Percentiles rank a stretch among this genome's conserved stretches.
Conservation (phyloP, 2,329 filamentous ascomycete species). For the Aurifilum marmelostoma region DNA sequence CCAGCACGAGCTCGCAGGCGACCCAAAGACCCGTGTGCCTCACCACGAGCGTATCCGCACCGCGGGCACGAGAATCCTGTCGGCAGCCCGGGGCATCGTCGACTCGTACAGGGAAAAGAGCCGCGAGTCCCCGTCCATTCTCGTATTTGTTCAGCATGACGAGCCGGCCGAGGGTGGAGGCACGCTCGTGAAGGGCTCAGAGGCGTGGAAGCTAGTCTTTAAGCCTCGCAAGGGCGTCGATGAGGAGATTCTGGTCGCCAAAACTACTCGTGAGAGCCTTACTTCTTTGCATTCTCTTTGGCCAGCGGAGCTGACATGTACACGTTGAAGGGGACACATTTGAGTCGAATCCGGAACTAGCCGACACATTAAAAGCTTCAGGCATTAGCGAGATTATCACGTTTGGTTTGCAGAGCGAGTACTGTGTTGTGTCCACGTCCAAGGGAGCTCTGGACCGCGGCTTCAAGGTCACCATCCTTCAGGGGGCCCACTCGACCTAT, state of each 20-base stretch:
- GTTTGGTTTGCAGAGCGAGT: slow-evolving; percentile 41
- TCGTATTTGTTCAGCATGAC: slow-evolving; percentile 40
- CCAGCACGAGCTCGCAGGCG: slow-evolving; percentile 37
- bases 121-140: slow-evolving; percentile 20
- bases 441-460: slow-evolving; percentile 36
- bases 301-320: neutral
- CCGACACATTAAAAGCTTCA: slow-evolving; percentile 30
- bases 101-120: slow-evolving; percentile 14
- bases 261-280: slow-evolving; percentile 35
- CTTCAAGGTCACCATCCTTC: slow-evolving; percentile 37
- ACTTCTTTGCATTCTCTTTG: no score
- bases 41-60: slow-evolving; percentile 33
- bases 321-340: slow-evolving; percentile 35
- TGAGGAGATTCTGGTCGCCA: slow-evolving; percentile 35
- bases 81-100: slow-evolving; percentile 30
- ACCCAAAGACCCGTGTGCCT: slow-evolving; percentile 35
- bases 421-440: slow-evolving; percentile 37
- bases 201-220: slow-evolving; percentile 38
- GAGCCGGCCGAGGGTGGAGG: slow-evolving; percentile 33
- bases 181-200: slow-evolving; percentile 33
- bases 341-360: slow-evolving; percentile 38
- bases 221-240: slow-evolving; percentile 30
- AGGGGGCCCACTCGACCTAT: slow-evolving; percentile 41
- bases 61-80: slow-evolving; percentile 33
- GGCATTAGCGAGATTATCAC: slow-evolving; percentile 35